A percentile compares a stretch with the other conserved stretches of the same genome.
Conservation (phyloP, 78 protist genomes). For the Dictyostelium intermedium region DNA sequence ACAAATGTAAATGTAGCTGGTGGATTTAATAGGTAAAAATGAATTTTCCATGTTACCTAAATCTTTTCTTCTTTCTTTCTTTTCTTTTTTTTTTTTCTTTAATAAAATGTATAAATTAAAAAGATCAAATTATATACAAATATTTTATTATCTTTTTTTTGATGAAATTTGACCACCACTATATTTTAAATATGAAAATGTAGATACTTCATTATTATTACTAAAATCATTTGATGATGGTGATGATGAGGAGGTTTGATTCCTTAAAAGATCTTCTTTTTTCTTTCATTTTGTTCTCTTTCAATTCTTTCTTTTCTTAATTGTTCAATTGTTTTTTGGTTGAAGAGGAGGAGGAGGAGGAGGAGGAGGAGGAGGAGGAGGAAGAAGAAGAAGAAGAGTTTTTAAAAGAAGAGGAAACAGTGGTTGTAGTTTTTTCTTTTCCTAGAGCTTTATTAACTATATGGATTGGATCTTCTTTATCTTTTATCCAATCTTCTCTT, state of each 20-base stretch:
- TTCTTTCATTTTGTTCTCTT: constrained; percentile 70
- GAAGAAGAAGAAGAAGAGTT: background rate
- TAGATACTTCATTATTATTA: background rate
- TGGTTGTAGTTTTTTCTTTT: background rate
- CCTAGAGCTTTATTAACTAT: constrained; percentile 23
- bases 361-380: background rate
- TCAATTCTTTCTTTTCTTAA: constrained; percentile 56
- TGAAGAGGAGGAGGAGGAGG: background rate
- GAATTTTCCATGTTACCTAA: too few relatives aligned
- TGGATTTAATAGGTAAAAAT: background rate
- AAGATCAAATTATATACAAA: background rate
- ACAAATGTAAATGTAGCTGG: background rate
- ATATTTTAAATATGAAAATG: background rate
- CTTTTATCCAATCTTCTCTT: constrained; percentile 36
- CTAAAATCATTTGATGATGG: background rate
- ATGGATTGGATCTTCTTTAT: constrained; percentile 35
- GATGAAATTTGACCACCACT: constrained; percentile 1
- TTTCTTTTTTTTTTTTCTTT: background rate
- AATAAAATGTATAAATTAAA: background rate
- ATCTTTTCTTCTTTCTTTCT: too few relatives aligned
- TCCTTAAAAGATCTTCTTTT: constrained; percentile 3
- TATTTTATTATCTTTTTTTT: background rate
- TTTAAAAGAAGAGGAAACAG: background rate
- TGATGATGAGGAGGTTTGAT: background rate
- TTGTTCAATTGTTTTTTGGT: constrained; percentile 63